Percentiles rank a stretch among this genome's conserved stretches.
phyloP scores from a whole-genome alignment of 1,139 yeast species.

The Meyerozyma elateridarum region DNA sequence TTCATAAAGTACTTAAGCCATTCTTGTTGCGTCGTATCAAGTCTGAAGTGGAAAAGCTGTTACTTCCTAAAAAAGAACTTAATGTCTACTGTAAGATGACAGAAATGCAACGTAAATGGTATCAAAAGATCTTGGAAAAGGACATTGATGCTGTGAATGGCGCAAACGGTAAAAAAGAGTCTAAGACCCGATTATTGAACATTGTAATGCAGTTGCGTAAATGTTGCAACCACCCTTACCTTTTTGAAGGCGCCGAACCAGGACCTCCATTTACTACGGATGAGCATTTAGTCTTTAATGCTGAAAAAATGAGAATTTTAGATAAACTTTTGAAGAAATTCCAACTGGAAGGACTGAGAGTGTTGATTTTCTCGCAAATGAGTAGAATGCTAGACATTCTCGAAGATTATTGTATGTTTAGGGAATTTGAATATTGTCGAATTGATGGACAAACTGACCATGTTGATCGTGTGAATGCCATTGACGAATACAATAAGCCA shows the following conservation, averaged over 20 bases:
- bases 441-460: constrained; percentile 83
- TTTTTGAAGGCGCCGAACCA: constrained; percentile 84
- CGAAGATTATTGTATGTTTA: constrained; percentile 70
- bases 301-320: constrained; percentile 68
- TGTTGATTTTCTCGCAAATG: constrained; percentile 77
- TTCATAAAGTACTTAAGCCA: constrained; percentile 83
- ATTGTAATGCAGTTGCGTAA: constrained; percentile 82
- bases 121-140: constrained; percentile 67
- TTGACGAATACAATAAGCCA: constrained; percentile 73
- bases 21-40: constrained; percentile 71
- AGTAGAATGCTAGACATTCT: constrained; percentile 73
- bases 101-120: constrained; percentile 74
- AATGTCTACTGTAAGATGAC: constrained; percentile 72
- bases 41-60: constrained; percentile 73
- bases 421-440: constrained; percentile 66
- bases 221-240: constrained; percentile 79
- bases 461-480: constrained; percentile 67
- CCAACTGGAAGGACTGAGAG: constrained; percentile 67
- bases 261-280: constrained; percentile 85
- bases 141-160: constrained; percentile 84
- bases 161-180: constrained; percentile 68
- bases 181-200: constrained; percentile 67
- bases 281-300: constrained; percentile 69
- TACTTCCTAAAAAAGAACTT: constrained; percentile 69
- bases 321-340: constrained; percentile 63